phyloP scores from a whole-genome alignment of 2,329 filamentous ascomycete species.

The Mycosphaerella sp. region DNA sequence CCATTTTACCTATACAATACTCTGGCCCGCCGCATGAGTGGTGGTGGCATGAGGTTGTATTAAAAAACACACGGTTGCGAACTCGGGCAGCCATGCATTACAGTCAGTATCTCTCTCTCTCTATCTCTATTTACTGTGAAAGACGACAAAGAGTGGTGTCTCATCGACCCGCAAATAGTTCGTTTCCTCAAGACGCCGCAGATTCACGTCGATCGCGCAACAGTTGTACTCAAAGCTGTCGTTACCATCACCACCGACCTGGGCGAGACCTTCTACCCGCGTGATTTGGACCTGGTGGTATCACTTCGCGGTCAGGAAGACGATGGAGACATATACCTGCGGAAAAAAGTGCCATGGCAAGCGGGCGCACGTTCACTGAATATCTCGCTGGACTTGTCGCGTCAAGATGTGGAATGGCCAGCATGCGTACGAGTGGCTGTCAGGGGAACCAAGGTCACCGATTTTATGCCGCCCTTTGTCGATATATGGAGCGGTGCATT shows the following conservation, averaged over 20 bases:
- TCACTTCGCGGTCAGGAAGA: slow-evolving; percentile 32
- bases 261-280: slow-evolving; percentile 57
- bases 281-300: slow-evolving; percentile 41
- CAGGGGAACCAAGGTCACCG: slow-evolving; percentile 30
- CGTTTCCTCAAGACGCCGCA: slow-evolving; percentile 62
- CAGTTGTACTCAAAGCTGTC: slow-evolving; percentile 44
- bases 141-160: not conserved
- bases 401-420: slow-evolving; percentile 36
- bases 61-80: not conserved
- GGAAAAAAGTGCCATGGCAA: slow-evolving; percentile 41
- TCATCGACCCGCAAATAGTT: slow-evolving; percentile 33
- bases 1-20: not conserved
- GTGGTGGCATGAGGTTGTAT: not conserved
- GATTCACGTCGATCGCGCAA: slow-evolving; percentile 37
- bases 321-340: slow-evolving; percentile 38
- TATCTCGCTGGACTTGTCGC: slow-evolving; percentile 39
- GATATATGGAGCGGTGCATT: slow-evolving; percentile 52
- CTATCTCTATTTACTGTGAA: no score
- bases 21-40: not conserved
- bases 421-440: slow-evolving; percentile 39
- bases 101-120: not conserved
- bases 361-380: slow-evolving; percentile 41
- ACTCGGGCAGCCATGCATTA: not conserved
- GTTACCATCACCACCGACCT: slow-evolving; percentile 64
- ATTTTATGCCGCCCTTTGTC: slow-evolving; percentile 42